These are phyloP conservation scores for Halenospora varia DNA, from an alignment of 495 filamentous ascomycete genomes.

Conservation along the genomic window DNA sequence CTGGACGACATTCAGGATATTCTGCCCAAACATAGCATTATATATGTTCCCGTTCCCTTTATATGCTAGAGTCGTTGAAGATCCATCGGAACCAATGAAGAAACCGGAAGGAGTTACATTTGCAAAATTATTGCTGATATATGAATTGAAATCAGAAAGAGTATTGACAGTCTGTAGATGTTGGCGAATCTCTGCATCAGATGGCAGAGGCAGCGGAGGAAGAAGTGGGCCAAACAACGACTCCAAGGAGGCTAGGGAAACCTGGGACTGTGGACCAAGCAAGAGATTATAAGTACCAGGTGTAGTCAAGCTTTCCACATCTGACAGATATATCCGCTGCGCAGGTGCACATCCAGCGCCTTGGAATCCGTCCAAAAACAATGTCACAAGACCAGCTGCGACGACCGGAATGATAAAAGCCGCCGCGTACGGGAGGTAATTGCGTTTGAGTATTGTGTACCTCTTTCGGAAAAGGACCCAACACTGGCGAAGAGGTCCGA, in stretches of 20 bases:
- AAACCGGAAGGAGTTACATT: slow-evolving; percentile 73
- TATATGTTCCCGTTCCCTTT: slow-evolving; percentile 44
- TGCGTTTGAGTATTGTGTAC: slow-evolving; percentile 68
- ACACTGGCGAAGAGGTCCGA: slow-evolving; percentile 60
- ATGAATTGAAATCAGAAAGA: slow-evolving; percentile 60
- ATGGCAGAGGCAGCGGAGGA: slow-evolving; percentile 26
- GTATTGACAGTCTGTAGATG: slow-evolving; percentile 52
- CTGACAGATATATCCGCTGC: slow-evolving; percentile 32
- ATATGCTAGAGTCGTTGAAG: slow-evolving; percentile 59
- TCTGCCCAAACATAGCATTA: slow-evolving; percentile 63
- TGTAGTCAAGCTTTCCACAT: slow-evolving; percentile 34
- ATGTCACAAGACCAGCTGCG: slow-evolving; percentile 68
- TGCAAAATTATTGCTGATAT: slow-evolving; percentile 53
- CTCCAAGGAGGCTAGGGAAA: slow-evolving; percentile 37
- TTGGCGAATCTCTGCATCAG: not conserved
- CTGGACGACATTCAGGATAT: slow-evolving; percentile 62
- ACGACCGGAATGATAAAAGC: slow-evolving; percentile 72
- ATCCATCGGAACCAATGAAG: slow-evolving; percentile 53
- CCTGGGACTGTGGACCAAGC: slow-evolving; percentile 53
- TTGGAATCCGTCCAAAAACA: slow-evolving; percentile 59
- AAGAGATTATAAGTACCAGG: slow-evolving; percentile 45
- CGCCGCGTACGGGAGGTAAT: slow-evolving; percentile 67
- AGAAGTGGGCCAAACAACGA: slow-evolving; percentile 38
- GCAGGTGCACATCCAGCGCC: slow-evolving; percentile 54
- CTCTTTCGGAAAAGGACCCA: slow-evolving; percentile 75